Evolutionary conservation across 805 yeast species (phyloP).

Genomic region (Yarrowia sp.): DNA sequence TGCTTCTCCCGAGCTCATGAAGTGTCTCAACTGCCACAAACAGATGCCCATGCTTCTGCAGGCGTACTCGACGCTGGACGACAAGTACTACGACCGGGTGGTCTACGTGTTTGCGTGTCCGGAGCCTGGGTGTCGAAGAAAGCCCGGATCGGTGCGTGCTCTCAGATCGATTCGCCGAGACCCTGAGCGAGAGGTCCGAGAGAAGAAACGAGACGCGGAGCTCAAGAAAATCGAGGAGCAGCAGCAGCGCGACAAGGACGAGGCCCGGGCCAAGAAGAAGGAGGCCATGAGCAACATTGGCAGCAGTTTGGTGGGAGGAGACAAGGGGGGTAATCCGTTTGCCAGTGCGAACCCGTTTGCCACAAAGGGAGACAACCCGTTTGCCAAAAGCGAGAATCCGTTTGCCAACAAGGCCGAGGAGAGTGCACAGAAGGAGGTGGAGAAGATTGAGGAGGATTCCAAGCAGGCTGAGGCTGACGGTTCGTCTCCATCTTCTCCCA

Average conservation of each 20-base stretch:
- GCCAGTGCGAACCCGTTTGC: conserved; percentile 3
- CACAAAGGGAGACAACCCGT: background rate
- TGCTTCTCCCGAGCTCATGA: conserved; percentile 59
- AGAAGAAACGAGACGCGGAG: conserved; percentile 54
- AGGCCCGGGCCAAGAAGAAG: conserved; percentile 21
- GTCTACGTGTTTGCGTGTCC: conserved; percentile 81
- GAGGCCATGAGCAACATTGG: conserved; percentile 40
- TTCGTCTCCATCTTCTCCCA: background rate
- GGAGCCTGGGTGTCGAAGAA: conserved; percentile 67
- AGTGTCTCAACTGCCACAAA: conserved; percentile 70
- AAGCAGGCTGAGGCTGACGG: background rate
- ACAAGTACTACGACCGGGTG: conserved; percentile 76
- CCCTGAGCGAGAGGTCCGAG: conserved; percentile 55
- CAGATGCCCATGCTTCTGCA: conserved; percentile 75
- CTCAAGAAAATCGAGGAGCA: conserved; percentile 50
- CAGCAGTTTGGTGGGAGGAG: conserved; percentile 46
- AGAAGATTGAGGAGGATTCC: background rate
- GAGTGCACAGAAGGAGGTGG: background rate
- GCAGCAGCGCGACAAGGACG: conserved; percentile 38
- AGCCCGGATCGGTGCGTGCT: conserved; percentile 74
- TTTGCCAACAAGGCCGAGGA: conserved; percentile 19
- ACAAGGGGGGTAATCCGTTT: background rate
- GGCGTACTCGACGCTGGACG: conserved; percentile 72
- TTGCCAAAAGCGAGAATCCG: conserved; percentile 4
- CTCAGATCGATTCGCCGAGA: conserved; percentile 77